These are phyloP conservation scores for Tuber melanosporum DNA, from an alignment of 495 filamentous ascomycete genomes.

Conservation along the genomic window DNA sequence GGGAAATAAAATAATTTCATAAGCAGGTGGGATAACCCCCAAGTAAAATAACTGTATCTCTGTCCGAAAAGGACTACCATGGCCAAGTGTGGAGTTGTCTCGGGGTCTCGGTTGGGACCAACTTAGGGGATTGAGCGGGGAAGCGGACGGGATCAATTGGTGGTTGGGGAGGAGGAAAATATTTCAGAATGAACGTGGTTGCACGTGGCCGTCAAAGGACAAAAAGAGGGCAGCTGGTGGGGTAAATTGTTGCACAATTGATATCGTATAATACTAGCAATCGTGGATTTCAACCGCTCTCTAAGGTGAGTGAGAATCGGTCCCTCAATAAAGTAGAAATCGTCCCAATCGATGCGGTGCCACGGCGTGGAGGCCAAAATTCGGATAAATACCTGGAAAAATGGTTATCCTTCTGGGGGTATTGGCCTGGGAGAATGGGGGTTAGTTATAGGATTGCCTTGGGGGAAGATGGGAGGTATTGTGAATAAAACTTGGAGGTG, in stretches of 20 bases:
- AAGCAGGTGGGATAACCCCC: neutral
- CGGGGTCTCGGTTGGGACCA: slow-evolving; percentile 27
- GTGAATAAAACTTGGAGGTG: neutral
- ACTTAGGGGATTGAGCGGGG: slow-evolving; percentile 29
- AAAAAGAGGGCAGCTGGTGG: neutral
- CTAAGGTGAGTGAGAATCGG: neutral
- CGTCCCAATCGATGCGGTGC: neutral
- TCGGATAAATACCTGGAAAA: neutral
- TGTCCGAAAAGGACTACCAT: neutral
- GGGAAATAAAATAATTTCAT: neutral
- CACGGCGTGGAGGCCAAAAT: neutral
- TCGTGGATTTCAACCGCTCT: neutral
- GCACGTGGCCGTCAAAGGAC: neutral
- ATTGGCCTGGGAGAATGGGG: neutral
- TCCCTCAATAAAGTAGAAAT: neutral
- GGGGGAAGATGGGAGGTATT: neutral
- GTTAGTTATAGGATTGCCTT: neutral
- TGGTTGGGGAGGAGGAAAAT: neutral
- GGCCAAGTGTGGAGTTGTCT: slow-evolving; percentile 17
- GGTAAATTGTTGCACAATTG: slow-evolving; percentile 3
- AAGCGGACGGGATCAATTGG: neutral
- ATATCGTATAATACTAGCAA: neutral
- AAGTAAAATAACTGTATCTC: neutral
- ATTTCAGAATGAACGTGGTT: neutral
- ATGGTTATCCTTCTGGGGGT: neutral